Evolutionary conservation across 345 rosid genomes (phyloP).

Genomic region (Mercurialis annua): DNA sequence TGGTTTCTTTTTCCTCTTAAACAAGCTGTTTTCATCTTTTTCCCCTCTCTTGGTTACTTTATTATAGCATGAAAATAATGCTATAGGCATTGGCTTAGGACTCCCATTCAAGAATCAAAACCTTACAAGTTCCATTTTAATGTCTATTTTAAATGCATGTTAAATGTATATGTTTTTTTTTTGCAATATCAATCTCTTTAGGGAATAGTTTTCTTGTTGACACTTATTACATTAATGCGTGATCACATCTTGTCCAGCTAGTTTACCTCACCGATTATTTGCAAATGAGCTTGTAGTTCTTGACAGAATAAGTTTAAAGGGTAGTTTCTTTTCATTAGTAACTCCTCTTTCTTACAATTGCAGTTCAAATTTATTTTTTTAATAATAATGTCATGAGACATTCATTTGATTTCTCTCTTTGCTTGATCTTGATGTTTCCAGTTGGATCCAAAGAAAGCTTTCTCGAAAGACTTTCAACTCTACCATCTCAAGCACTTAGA

Average conservation of each 20-base stretch:
- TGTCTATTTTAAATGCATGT: neutral
- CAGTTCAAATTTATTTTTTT: neutral
- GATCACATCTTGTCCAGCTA: neutral
- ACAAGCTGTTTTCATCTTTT: too few relatives aligned
- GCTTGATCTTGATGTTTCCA: neutral
- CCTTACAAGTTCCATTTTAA: too few relatives aligned
- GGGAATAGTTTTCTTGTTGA: neutral
- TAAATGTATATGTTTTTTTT: neutral
- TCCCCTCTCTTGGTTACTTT: too few relatives aligned
- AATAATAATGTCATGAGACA: neutral
- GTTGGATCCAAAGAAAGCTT: constrained; percentile 5
- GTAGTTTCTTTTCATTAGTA: neutral
- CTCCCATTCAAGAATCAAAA: neutral
- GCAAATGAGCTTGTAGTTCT: too few relatives aligned
- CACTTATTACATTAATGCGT: neutral
- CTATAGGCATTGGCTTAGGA: too few relatives aligned
- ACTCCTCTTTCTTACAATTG: neutral
- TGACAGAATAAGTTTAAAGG: neutral
- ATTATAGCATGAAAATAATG: too few relatives aligned
- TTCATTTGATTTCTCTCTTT: neutral
- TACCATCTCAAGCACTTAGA: constrained; percentile 18
- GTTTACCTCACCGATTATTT: neutral
- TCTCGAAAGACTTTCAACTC: neutral
- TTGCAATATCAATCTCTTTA: too few relatives aligned
- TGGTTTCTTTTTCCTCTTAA: too few relatives aligned